A percentile compares a stretch with the other conserved stretches of the same genome.
phyloP scores from a whole-genome alignment of 1,284 basidiomycete genomes.

The Sanghuangporus weigelae region DNA sequence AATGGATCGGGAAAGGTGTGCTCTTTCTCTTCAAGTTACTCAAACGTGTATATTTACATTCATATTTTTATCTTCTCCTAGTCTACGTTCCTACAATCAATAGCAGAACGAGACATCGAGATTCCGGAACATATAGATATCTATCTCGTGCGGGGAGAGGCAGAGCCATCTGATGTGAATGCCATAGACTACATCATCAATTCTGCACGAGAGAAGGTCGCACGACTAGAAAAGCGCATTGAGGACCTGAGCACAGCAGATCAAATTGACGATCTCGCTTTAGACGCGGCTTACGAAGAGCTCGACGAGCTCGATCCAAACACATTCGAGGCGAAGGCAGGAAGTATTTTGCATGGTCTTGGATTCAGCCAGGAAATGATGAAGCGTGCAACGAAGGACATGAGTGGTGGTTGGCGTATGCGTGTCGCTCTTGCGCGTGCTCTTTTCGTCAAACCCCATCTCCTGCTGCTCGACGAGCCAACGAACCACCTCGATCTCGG shows the following conservation, averaged over 20 bases:
- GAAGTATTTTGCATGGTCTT: conserved; percentile 93
- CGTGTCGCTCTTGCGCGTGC: conserved; percentile 95
- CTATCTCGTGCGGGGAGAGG: conserved; percentile 94
- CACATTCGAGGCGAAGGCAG: conserved; percentile 96
- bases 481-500: conserved; percentile 56
- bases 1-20: conserved; percentile 63
- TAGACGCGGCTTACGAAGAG: conserved; percentile 90
- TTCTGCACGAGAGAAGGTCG: conserved; percentile 92
- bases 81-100: conserved; percentile 68
- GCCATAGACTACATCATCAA: conserved; percentile 95
- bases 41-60: not conserved
- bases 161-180: conserved; percentile 93
- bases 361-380: conserved; percentile 93
- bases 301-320: conserved; percentile 94
- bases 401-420: conserved; percentile 99
- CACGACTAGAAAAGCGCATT: conserved; percentile 91
- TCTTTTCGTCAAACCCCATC: conserved; percentile 94
- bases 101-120: conserved; percentile 90
- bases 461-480: conserved; percentile 54
- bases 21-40: too few relatives aligned
- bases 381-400: conserved; percentile 95
- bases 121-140: conserved; percentile 97
- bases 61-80: conserved; percentile 22
- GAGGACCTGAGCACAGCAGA: conserved; percentile 92
- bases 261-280: conserved; percentile 81